Conservation (phyloP, 331 rosid genomes). For the Quercus phellos region DNA sequence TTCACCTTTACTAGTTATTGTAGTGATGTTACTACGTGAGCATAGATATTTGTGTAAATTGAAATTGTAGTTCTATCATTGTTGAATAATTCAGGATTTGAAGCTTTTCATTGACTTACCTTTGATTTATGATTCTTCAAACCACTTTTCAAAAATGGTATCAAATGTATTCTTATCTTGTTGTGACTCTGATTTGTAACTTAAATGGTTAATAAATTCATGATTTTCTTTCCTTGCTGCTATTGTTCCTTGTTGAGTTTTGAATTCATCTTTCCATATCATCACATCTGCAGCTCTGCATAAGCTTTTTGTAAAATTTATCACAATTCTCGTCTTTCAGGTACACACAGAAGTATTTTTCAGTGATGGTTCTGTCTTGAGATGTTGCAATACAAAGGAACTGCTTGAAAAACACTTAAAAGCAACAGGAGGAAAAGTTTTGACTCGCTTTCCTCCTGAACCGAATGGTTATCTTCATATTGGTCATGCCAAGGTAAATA, state of each 20-base stretch:
- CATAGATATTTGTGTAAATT: not conserved
- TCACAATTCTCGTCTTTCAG: slow-evolving; percentile 30
- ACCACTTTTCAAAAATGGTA: not conserved
- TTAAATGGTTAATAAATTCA: not conserved
- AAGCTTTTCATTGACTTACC: not conserved
- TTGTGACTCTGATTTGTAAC: not conserved
- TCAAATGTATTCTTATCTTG: not conserved
- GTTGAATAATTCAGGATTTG: not conserved
- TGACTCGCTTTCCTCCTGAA: slow-evolving; percentile 98
- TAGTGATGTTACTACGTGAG: not conserved
- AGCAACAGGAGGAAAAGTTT: slow-evolving; percentile 58
- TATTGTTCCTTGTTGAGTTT: not conserved
- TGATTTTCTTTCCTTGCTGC: not conserved
- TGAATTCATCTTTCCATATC: not conserved
- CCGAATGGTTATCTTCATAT: slow-evolving; percentile 98
- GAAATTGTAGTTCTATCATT: not conserved
- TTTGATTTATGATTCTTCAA: not conserved
- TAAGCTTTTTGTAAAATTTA: not conserved
- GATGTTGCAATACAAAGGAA: slow-evolving; percentile 79
- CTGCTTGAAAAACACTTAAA: slow-evolving; percentile 80
- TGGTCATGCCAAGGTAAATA: slow-evolving; percentile 89
- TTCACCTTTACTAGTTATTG: not conserved
- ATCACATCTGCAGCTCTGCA: slow-evolving; percentile 9
- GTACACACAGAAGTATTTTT: slow-evolving; percentile 91
- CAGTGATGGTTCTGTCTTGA: slow-evolving; percentile 74